phyloP scores from a whole-genome alignment of 2,329 filamentous ascomycete genomes.

The Capronia coronata region DNA sequence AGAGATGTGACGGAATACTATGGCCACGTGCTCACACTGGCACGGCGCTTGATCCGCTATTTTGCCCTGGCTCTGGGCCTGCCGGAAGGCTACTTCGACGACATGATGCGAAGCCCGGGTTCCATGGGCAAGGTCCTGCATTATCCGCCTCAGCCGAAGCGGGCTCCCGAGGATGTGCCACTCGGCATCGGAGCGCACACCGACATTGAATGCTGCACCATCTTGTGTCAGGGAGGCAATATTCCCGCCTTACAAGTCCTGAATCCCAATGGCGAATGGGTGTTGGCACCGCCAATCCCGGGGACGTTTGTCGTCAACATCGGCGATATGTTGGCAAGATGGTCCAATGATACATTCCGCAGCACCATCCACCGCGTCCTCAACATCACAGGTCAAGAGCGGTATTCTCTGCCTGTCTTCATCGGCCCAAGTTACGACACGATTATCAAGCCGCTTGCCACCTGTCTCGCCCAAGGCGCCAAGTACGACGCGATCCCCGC shows the following conservation, averaged over 20 bases:
- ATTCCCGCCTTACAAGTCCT: conserved; percentile 49
- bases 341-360: conserved; percentile 44
- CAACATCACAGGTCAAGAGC: conserved; percentile 30
- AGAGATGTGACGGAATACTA: conserved; percentile 45
- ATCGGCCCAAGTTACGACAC: conserved; percentile 32
- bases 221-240: conserved; percentile 50
- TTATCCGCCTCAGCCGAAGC: conserved; percentile 42
- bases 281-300: conserved; percentile 37
- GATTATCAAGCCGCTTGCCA: conserved; percentile 5
- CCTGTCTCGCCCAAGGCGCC: no score
- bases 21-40: conserved; percentile 44
- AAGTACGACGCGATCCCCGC: no score
- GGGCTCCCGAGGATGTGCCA: conserved; percentile 30
- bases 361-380: conserved; percentile 51
- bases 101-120: conserved; percentile 47
- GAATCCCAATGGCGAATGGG: conserved; percentile 36
- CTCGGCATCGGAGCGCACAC: conserved; percentile 46
- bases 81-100: conserved; percentile 51
- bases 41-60: conserved; percentile 45
- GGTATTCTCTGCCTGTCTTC: conserved; percentile 7
- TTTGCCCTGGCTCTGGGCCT: conserved; percentile 53
- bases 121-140: conserved; percentile 39
- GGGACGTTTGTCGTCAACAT: conserved; percentile 46
- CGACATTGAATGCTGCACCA: conserved; percentile 50
- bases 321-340: conserved; percentile 45